phyloP scores from a whole-genome alignment of 1,284 basidiomycete genomes.

The Anthracocystis walkeri region DNA sequence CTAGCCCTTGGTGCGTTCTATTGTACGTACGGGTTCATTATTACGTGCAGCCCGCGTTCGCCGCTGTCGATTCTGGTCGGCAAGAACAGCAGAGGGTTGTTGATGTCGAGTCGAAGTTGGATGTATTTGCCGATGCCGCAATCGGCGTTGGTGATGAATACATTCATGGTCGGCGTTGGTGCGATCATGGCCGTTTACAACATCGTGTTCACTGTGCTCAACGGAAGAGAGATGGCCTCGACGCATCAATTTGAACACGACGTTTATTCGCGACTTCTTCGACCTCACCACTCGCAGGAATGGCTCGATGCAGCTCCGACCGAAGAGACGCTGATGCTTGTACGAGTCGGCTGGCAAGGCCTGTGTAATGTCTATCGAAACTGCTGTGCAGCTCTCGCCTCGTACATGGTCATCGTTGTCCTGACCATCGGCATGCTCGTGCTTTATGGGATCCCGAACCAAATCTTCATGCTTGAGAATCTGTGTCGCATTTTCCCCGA shows the following conservation, averaged over 20 bases:
- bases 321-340: background rate
- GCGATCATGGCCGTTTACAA: slow-evolving; percentile 16
- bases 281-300: slow-evolving; percentile 1
- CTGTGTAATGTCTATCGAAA: slow-evolving; percentile 11
- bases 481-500: slow-evolving; percentile 24
- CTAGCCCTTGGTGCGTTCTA: slow-evolving; percentile 12
- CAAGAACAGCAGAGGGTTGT: background rate
- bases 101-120: slow-evolving; percentile 9
- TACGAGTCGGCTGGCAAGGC: background rate
- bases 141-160: slow-evolving; percentile 26
- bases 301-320: slow-evolving; percentile 13
- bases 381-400: slow-evolving; percentile 10
- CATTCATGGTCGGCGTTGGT: slow-evolving; percentile 15
- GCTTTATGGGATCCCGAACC: slow-evolving; percentile 21
- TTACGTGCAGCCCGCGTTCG: slow-evolving; percentile 33
- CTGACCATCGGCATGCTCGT: slow-evolving; percentile 1
- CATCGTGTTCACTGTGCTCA: background rate
- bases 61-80: slow-evolving; percentile 15
- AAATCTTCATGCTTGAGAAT: slow-evolving; percentile 23
- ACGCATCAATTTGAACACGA: background rate
- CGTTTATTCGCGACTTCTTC: background rate
- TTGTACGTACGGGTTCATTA: slow-evolving; percentile 22
- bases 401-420: slow-evolving; percentile 13
- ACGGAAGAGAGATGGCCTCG: background rate
- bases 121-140: slow-evolving; percentile 25